Evolutionary conservation across 2,329 filamentous ascomycete genomes (phyloP).

Genomic region (Diaporthe eres): DNA sequence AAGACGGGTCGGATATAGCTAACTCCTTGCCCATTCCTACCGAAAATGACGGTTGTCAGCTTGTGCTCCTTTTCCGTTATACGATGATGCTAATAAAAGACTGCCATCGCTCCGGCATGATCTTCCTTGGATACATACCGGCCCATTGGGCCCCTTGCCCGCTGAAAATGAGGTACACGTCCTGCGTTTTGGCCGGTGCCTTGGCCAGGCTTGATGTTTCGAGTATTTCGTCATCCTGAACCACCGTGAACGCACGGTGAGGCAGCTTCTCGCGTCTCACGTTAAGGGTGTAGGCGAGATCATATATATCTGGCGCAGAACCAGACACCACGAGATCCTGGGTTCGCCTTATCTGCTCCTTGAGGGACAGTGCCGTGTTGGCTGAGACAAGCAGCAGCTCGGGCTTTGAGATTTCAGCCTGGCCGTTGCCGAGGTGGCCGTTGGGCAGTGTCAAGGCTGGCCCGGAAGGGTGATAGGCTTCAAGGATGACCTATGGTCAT

Average conservation of each 20-base stretch:
- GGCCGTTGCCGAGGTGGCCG: background rate
- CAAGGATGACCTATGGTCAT: background rate
- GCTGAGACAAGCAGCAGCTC: background rate
- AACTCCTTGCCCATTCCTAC: background rate
- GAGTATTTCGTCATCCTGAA: background rate
- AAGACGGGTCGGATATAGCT: background rate
- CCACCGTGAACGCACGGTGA: background rate
- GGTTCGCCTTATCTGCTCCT: background rate
- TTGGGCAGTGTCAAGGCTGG: background rate
- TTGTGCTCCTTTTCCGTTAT: background rate
- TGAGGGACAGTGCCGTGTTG: background rate
- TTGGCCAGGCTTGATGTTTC: background rate
- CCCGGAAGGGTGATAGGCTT: background rate
- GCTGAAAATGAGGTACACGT: background rate
- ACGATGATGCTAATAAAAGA: background rate
- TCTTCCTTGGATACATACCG: background rate
- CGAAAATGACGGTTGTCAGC: background rate
- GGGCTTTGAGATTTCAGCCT: background rate
- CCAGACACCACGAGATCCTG: background rate
- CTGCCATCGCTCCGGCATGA: background rate
- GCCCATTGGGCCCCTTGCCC: slow-evolving; percentile 19
- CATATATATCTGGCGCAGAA: background rate
- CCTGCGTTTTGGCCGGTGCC: background rate
- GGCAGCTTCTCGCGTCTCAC: background rate
- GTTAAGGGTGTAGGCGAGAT: background rate